Evolutionary conservation across 495 filamentous ascomycete genomes (phyloP), one percentile per base, ranked within the genome.

Genomic region (Mytilinidion resinicola): DNA sequence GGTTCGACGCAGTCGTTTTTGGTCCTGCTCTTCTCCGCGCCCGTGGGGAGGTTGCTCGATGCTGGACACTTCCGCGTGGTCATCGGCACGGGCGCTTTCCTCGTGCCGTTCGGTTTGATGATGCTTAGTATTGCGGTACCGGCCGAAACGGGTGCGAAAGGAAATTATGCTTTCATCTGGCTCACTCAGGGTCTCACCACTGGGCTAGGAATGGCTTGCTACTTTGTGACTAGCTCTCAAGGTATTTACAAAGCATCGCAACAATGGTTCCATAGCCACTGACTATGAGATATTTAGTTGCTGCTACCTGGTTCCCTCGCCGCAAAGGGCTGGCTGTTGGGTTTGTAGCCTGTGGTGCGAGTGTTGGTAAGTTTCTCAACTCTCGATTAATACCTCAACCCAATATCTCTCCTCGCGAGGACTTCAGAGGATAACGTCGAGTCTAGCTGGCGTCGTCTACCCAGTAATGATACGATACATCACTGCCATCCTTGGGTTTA

Each of bases 141-240:
- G 7, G 49, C 62, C 1, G 59, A 50, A 10, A n/a, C 46, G 14
- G 44, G 57, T 30, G 64, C 52, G 7, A 35, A 66, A 9, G 71
- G 67, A 9, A 70, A 64, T 17, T 76, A 71, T 62, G 60, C 44
- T 17, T 42, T 61, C 3, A 72, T 75, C 20, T 69, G 71, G 65
- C 47, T 72, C 3, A 72, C 69, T 4, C 73, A 75, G 55, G 75
- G 75, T 4, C 53, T 78, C 33, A 43, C 75, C 39, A 66, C 59
- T 34, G 69, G 73, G 0, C 51, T 74, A 6, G 75, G 75, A 5
- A 78, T 78, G 75, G 62, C 72, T 10, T 78, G 75, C 61, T 72
- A 70, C 55, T 77, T 77, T 51, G 74, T 73, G 5, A 64, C 66
- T 11, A 75, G 73, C 35, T 75, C 72, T n/a, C 74, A 76, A 62